Conservation (phyloP, 2,329 filamentous ascomycete genomes). For the Biscogniauxia marginata region DNA sequence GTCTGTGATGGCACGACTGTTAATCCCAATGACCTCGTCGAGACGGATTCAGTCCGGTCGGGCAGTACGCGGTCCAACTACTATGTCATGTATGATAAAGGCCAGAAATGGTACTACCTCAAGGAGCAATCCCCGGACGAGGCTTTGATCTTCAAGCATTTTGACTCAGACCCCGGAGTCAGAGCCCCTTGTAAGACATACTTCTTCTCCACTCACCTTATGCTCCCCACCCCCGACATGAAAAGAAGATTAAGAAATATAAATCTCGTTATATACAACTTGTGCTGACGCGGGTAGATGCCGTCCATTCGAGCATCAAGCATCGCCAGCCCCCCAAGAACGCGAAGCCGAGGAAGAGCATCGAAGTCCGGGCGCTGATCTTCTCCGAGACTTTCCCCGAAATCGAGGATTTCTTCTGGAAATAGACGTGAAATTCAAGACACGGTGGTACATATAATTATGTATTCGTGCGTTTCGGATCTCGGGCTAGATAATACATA, state of each 20-base stretch:
- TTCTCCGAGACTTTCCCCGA: slow-evolving; percentile 9
- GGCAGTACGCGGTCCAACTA: slow-evolving; percentile 7
- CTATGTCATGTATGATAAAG: slow-evolving; percentile 4
- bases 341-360: slow-evolving; percentile 8
- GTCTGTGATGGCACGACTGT: slow-evolving; percentile 10
- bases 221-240: no score
- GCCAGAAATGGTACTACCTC: slow-evolving; percentile 10
- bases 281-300: slow-evolving; percentile 1
- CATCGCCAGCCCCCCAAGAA: neutral
- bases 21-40: slow-evolving; percentile 6
- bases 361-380: slow-evolving; percentile 8
- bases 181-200: slow-evolving; percentile 7
- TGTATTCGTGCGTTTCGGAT: no score
- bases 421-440: neutral
- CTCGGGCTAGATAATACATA: no score
- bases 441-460: no score
- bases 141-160: slow-evolving; percentile 11
- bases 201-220: no score
- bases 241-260: neutral
- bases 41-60: slow-evolving; percentile 6
- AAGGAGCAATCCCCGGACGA: slow-evolving; percentile 8
- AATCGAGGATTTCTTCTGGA: neutral
- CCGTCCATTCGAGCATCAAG: slow-evolving; percentile 8
- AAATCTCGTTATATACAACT: no score
- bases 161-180: slow-evolving; percentile 9